A percentile compares a stretch with the other conserved stretches of the same genome.
These are phyloP conservation scores for Pythium oligandrum DNA, from an alignment of 352 stramenopile genomes.

Conservation along the genomic window DNA sequence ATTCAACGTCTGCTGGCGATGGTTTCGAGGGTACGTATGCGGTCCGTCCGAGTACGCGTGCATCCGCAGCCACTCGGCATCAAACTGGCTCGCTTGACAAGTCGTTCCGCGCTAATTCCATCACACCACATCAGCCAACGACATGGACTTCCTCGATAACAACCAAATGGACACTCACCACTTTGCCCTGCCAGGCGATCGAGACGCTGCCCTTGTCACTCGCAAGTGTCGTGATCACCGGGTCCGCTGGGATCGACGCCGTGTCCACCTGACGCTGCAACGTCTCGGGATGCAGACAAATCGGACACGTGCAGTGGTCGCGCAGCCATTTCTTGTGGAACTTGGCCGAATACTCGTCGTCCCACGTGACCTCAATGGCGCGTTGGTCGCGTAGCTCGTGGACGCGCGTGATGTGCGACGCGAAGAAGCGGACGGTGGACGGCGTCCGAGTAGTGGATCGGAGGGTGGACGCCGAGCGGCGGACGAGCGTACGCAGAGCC, in stretches of 20 bases:
- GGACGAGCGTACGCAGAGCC: no score
- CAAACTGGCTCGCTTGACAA: conserved; percentile 60
- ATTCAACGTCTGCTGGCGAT: conserved; percentile 47
- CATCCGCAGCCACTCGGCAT: conserved; percentile 67
- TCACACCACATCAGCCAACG: not conserved
- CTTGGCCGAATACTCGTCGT: conserved; percentile 67
- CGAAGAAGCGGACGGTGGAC: not conserved
- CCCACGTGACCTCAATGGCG: conserved; percentile 65
- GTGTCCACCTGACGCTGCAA: conserved; percentile 74
- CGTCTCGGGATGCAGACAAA: conserved; percentile 67
- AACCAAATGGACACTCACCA: conserved; percentile 30
- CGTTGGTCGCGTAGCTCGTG: conserved; percentile 43
- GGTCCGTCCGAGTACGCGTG: conserved; percentile 57
- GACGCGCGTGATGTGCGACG: conserved; percentile 14
- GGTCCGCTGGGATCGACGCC: conserved; percentile 63
- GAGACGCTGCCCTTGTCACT: conserved; percentile 26
- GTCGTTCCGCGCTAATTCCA: conserved; percentile 33
- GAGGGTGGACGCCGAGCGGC: no score
- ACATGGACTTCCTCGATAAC: not conserved
- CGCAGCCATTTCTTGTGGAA: conserved; percentile 87
- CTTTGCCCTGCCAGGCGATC: conserved; percentile 52
- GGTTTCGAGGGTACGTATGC: conserved; percentile 42
- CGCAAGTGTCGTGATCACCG: conserved; percentile 32
- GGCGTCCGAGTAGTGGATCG: no score
- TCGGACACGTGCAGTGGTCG: conserved; percentile 70